phyloP scores from a whole-genome alignment of 441 rosid species.

The Croton setiger region DNA sequence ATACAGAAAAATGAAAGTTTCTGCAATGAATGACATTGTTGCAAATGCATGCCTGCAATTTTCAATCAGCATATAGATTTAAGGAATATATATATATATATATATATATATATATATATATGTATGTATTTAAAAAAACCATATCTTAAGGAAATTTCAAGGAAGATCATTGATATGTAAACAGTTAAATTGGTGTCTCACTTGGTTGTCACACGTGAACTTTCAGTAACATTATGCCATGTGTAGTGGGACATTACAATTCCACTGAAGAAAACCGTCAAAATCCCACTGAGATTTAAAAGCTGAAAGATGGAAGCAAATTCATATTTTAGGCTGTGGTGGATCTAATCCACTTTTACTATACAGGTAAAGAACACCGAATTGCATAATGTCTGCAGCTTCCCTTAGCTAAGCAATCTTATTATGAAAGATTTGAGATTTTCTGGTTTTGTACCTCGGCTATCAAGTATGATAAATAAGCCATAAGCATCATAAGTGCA shows the following conservation, averaged over 20 bases:
- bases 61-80: slow-evolving; percentile 15
- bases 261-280: slow-evolving; percentile 67
- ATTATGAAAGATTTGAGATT: background rate
- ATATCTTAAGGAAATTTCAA: too few species aligned
- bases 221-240: slow-evolving; percentile 67
- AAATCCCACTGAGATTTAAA: slow-evolving; percentile 53
- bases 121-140: too few species aligned
- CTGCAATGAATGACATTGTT: slow-evolving; percentile 63
- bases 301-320: slow-evolving; percentile 39
- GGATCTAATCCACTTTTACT: background rate
- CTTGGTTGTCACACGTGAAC: slow-evolving; percentile 64
- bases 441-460: slow-evolving; percentile 54
- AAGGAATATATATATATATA: too few species aligned
- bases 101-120: too few species aligned
- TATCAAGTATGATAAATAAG: slow-evolving; percentile 62
- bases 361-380: too few species aligned
- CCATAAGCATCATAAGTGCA: slow-evolving; percentile 66
- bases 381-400: too few species aligned
- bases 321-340: slow-evolving; percentile 1
- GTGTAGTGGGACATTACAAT: slow-evolving; percentile 68
- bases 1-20: slow-evolving; percentile 60
- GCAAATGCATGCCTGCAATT: slow-evolving; percentile 66
- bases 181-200: slow-evolving; percentile 21
- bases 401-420: background rate
- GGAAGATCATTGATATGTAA: too few species aligned